phyloP scores from a whole-genome alignment of 2,329 filamentous ascomycete species.

The Tolypocladium nubicola region DNA sequence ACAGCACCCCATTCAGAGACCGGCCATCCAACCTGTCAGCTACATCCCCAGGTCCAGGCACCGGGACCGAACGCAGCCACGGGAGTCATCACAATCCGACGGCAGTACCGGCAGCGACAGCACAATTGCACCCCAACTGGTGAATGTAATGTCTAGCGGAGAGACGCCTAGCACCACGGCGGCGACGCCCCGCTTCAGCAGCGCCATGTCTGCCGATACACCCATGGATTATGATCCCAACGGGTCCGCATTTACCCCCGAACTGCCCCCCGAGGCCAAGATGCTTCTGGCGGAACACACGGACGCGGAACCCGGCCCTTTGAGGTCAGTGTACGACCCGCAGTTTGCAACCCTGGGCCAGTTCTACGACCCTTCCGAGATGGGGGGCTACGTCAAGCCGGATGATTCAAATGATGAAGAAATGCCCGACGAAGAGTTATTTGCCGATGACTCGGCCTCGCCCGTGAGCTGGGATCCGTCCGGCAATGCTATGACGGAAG shows the following conservation, averaged over 20 bases:
- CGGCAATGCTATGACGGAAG: slow-evolving; percentile 10
- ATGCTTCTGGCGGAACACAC: slow-evolving; percentile 23
- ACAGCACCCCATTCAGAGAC: background rate
- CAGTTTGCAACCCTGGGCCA: background rate
- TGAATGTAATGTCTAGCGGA: too few species aligned
- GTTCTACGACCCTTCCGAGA: background rate
- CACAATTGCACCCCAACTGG: background rate
- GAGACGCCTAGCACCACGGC: background rate
- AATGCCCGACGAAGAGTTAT: too few species aligned
- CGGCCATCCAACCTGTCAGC: background rate
- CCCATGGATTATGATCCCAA: slow-evolving; percentile 9
- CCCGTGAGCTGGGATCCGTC: slow-evolving; percentile 1
- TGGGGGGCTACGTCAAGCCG: background rate
- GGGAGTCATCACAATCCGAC: background rate
- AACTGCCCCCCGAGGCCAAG: slow-evolving; percentile 30
- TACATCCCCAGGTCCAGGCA: background rate
- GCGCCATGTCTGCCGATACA: background rate
- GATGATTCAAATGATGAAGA: background rate
- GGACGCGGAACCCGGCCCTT: slow-evolving; percentile 16
- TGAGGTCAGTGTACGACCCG: slow-evolving; percentile 5
- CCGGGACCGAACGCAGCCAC: background rate
- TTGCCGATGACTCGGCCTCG: slow-evolving; percentile 1
- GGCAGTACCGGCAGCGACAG: background rate
- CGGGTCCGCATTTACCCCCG: slow-evolving; percentile 28
- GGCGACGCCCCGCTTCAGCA: background rate